Percentiles rank a stretch among this genome's conserved stretches.
phyloP scores from a whole-genome alignment of 306 rosid species.

The Fragaria vesca region DNA sequence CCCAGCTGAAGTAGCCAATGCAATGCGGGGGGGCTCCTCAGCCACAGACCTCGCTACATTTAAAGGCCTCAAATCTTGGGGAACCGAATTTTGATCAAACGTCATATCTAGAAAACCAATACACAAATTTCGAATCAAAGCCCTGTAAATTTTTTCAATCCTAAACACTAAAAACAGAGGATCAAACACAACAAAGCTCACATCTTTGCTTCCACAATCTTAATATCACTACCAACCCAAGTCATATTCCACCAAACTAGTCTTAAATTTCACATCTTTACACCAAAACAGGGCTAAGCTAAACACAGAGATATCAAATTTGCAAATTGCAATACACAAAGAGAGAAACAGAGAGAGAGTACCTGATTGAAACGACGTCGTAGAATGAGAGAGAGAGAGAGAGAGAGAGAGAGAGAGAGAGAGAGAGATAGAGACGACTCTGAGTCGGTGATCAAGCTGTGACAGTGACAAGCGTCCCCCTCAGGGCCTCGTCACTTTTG shows the following conservation, averaged over 20 bases:
- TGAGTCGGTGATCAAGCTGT: conserved; percentile 40
- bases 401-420: conserved; percentile 3
- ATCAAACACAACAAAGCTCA: conserved; percentile 18
- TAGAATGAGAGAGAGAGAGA: conserved; percentile 11
- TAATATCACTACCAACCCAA: conserved; percentile 36
- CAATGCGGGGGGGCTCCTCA: conserved; percentile 67
- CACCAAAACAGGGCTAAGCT: background rate
- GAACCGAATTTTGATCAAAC: conserved; percentile 67
- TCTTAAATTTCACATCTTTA: conserved; percentile 8
- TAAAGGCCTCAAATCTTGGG: conserved; percentile 55
- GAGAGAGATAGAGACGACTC: background rate
- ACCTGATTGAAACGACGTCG: conserved; percentile 35
- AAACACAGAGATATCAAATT: background rate
- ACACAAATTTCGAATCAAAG: conserved; percentile 4
- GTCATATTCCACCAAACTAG: conserved; percentile 29
- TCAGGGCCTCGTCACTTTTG: conserved; percentile 21
- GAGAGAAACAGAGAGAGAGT: conserved; percentile 1
- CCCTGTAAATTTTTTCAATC: conserved; percentile 19
- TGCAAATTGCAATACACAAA: conserved; percentile 20
- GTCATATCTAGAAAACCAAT: conserved; percentile 46
- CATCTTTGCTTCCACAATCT: background rate
- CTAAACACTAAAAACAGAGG: background rate
- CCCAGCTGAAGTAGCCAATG: conserved; percentile 34
- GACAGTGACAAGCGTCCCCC: conserved; percentile 28
- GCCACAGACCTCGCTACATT: conserved; percentile 49